Base-by-base conservation (phyloP, 352 stramenopile genomes). In the Phytophthora idaei region DNA sequence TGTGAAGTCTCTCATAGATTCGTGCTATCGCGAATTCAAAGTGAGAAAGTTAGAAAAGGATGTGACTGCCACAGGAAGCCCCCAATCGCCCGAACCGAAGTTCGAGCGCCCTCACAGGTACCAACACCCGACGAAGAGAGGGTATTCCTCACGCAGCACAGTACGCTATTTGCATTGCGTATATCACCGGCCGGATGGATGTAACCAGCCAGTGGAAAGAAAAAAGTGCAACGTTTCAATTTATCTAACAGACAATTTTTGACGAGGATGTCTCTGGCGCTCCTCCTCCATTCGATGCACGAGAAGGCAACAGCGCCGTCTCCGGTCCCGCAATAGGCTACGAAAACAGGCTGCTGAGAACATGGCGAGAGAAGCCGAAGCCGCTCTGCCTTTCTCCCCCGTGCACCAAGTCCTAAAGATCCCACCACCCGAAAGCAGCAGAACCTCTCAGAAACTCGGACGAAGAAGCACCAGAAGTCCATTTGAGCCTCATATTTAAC, bases 401-500 rank as follows among this genome's bases (percentile, higher is more conserved):
- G 57, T 67, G 67, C 53, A 73, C 52, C 50, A 70, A 74, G 69
- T 71, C 56, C 63, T 34, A 47, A 55, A 55, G 28, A 21, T 56
- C 39, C 53, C 17, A 28, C 57, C 50, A 39, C 50, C 29, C 42
- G 39, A 69, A 64, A 28, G 49, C 41, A 56, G 36, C 36, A 47
- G 17, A 64, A 36, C 51, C 31, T 12, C 31, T 28, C 51, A 66
- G 48, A 75, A 73, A 34, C 64, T 61, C 71, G 65, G 66, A 71
- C 58, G 39, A 74, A 69, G 36, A 73, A 69, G 37, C 69, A 58
- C 62, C 62, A 76, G 71, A 76, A 49, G 46, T 83, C 49, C 39
- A 56, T 92, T 37, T 92, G 27, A 53, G 84, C 84, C 84, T 79
- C 76, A 86, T 72, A 77, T 92, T 92, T 92, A 90, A 92, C 84